phyloP scores from a whole-genome alignment of 2,329 filamentous ascomycete genomes.

The Calycina herbarum region DNA sequence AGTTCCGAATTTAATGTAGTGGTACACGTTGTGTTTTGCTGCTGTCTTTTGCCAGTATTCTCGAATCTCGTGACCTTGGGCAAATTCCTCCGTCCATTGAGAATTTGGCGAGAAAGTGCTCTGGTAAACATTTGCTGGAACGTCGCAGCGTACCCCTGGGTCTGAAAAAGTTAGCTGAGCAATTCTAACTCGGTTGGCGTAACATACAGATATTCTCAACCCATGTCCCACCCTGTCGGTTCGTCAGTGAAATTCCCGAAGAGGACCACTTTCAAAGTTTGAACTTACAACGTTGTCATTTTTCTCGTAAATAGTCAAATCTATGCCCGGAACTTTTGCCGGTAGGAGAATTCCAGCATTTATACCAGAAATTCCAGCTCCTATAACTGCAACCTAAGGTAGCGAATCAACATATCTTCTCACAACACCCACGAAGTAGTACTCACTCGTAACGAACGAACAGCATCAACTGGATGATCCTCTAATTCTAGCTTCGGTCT shows the following conservation, averaged over 20 bases:
- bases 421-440: not conserved
- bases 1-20: slow-evolving; percentile 54
- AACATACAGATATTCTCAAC: slow-evolving; percentile 47
- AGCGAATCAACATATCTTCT: not conserved
- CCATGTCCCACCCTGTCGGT: slow-evolving; percentile 49
- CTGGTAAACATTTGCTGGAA: slow-evolving; percentile 58
- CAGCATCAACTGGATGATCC: slow-evolving; percentile 40
- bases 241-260: not conserved
- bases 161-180: slow-evolving; percentile 9
- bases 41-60: slow-evolving; percentile 68
- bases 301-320: slow-evolving; percentile 52
- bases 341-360: slow-evolving; percentile 65
- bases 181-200: not conserved
- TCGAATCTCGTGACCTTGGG: slow-evolving; percentile 64
- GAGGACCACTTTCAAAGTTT: not conserved
- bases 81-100: slow-evolving; percentile 68
- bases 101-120: slow-evolving; percentile 66
- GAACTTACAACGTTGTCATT: slow-evolving; percentile 42
- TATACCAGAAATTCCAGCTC: slow-evolving; percentile 62
- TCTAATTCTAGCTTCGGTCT: slow-evolving; percentile 39
- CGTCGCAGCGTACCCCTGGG: slow-evolving; percentile 30
- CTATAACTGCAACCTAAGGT: slow-evolving; percentile 56
- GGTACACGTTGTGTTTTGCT: slow-evolving; percentile 63
- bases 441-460: slow-evolving; percentile 16
- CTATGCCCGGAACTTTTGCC: slow-evolving; percentile 64